Conservation (phyloP, 345 rosid species). For the Eucalyptus erythrocorys region DNA sequence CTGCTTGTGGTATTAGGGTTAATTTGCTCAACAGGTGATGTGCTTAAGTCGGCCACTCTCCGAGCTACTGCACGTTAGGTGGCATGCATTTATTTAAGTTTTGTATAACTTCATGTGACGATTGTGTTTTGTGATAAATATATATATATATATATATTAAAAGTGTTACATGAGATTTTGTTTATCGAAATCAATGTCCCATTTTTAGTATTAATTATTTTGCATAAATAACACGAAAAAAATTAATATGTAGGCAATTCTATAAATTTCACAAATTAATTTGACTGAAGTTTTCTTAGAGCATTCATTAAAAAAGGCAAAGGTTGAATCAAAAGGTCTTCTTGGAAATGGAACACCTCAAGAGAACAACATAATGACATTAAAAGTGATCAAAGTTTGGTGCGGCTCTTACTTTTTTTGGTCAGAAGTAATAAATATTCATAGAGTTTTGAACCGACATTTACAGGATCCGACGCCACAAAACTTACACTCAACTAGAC, state of each 20-base stretch:
- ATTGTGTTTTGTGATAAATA: too few species aligned
- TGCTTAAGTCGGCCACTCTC: too few species aligned
- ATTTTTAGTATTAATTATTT: background rate
- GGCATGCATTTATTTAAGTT: too few species aligned
- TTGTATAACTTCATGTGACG: too few species aligned
- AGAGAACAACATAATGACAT: background rate
- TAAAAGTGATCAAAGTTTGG: background rate
- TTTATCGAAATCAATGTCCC: background rate
- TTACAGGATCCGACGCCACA: too few species aligned
- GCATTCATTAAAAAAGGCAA: background rate
- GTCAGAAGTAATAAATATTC: too few species aligned
- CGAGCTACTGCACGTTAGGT: too few species aligned
- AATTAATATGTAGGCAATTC: background rate
- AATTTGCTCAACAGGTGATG: too few species aligned
- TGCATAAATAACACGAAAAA: background rate
- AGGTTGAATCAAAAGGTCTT: background rate
- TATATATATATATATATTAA: too few species aligned
- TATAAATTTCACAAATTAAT: background rate
- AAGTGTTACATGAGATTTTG: background rate
- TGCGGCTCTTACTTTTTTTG: accelerated
- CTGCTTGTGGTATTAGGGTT: too few species aligned
- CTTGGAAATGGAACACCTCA: background rate
- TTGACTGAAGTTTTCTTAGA: background rate
- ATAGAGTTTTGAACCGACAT: too few species aligned
- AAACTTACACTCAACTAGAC: too few species aligned